Evolutionary conservation across 2,329 filamentous ascomycete species (phyloP), one percentile per base, ranked within the genome.

Genomic region (Teratosphaeria zuluensis): DNA sequence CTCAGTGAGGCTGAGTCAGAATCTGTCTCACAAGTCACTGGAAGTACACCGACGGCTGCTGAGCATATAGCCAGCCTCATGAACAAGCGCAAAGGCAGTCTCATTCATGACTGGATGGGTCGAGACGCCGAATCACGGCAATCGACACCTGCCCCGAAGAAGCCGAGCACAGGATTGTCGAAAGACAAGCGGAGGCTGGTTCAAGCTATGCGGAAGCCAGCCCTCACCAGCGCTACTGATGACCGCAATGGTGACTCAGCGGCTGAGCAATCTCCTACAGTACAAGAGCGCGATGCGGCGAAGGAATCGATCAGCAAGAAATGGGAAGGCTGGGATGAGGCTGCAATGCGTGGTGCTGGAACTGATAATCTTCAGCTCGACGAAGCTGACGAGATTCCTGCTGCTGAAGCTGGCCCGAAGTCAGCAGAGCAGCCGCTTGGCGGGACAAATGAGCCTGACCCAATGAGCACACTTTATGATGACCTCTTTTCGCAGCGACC

Each of bases 51-150:
- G 21, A 51, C n/a, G 32, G 12, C 53, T 11, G 55, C 38, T 3
- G 35, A 58, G 28, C 35, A 24, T 16, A n/a, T n/a, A 42, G 32
- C 51, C 3, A 51, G 48, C 32, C 33, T 21, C 24, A 30, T 32
- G 12, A 6, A 31, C 7, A 56, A 56, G 12, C 56, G 31, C 35
- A 60, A 63, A 58, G 63, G 73, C 38, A 74, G 70, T 51, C 61
- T 80, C 52, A 77, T 81, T 53, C 76, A 76, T 12, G 72, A 75
- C 21, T 80, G 79, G 79, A 65, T 72, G 6, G 71, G 71, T n/a
- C 70, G 69, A 55, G 72, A 73, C 46, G 64, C 70, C 9, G 70
- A 73, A 54, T 51, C 63, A 42, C 69, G 70, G 19, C 59, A 54
- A 1, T 58, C 63, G 46, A 54, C 16, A n/a, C 51, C 51, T 3